Conservation (phyloP, 371 early-diverging fungal species). For the Syncephalastrum racemosum region DNA sequence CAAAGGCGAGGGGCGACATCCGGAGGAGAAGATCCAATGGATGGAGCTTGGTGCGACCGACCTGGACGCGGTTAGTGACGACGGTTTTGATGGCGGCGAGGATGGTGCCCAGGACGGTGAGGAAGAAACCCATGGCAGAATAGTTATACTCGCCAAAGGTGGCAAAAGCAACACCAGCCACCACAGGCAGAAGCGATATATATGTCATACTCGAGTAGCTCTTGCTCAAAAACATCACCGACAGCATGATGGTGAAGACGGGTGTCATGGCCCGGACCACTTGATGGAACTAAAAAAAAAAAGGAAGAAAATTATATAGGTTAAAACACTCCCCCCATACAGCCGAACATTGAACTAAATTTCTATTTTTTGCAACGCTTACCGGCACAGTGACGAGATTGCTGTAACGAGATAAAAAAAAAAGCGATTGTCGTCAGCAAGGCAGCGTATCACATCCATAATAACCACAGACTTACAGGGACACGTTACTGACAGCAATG, state of each 20-base stretch:
- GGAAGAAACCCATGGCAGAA: constrained; percentile 70
- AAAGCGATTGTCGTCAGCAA: constrained; percentile 1
- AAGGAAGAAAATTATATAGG: background rate
- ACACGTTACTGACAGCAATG: constrained; percentile 86
- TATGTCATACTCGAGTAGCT: constrained; percentile 61
- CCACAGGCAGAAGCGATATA: constrained; percentile 64
- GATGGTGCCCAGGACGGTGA: constrained; percentile 82
- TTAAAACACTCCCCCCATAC: background rate
- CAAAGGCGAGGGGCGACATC: constrained; percentile 80
- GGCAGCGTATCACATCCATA: background rate
- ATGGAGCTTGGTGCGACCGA: constrained; percentile 77
- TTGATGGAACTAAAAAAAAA: constrained; percentile 73
- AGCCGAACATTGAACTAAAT: background rate
- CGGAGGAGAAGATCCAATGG: constrained; percentile 83
- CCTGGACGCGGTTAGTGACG: constrained; percentile 80
- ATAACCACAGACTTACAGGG: constrained; percentile 60
- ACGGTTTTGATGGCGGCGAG: constrained; percentile 84
- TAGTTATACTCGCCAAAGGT: constrained; percentile 84
- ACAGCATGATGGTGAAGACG: constrained; percentile 75
- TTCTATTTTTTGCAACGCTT: constrained; percentile 17
- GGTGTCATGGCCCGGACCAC: constrained; percentile 88
- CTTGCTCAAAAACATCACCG: constrained; percentile 58
- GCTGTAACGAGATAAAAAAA: constrained; percentile 15
- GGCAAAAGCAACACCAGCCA: constrained; percentile 82
- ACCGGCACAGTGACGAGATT: constrained; percentile 51